phyloP scores from a whole-genome alignment of 768 basidiomycete genomes.

The Lyophyllum atratum region DNA sequence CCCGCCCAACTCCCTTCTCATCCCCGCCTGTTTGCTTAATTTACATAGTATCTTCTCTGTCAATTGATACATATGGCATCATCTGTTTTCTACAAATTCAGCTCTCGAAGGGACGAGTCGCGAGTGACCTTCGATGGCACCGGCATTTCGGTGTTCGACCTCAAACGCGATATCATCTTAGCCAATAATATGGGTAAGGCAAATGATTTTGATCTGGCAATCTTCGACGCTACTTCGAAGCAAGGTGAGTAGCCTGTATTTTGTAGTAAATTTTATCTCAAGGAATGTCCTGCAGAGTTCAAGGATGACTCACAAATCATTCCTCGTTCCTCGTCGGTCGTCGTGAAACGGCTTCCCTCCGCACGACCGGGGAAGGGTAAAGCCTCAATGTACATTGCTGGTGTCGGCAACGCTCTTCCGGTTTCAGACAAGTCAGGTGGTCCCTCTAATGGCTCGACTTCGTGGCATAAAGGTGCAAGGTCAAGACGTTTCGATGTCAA shows the following conservation, averaged over 20 bases:
- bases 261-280: neutral
- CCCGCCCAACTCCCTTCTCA: neutral
- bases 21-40: slow-evolving; percentile 11
- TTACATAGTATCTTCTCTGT: slow-evolving; percentile 31
- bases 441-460: slow-evolving; percentile 31
- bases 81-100: slow-evolving; percentile 98
- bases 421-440: slow-evolving; percentile 47
- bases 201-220: slow-evolving; percentile 92
- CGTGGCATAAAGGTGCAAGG: slow-evolving; percentile 77
- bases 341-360: slow-evolving; percentile 89
- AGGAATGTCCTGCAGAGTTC: slow-evolving; percentile 59
- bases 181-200: slow-evolving; percentile 96
- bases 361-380: slow-evolving; percentile 81
- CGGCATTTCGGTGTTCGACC: slow-evolving; percentile 97
- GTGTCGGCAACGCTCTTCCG: slow-evolving; percentile 41
- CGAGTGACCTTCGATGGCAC: slow-evolving; percentile 98
- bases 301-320: slow-evolving; percentile 91
- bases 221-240: slow-evolving; percentile 82
- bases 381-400: slow-evolving; percentile 73
- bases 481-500: slow-evolving; percentile 90
- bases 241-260: slow-evolving; percentile 65
- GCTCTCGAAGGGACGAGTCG: slow-evolving; percentile 91
- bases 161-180: slow-evolving; percentile 98
- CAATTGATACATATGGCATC: slow-evolving; percentile 70
- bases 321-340: slow-evolving; percentile 91